Conservation (phyloP, 2,329 filamentous ascomycete genomes). For the Fusarium multiceps region DNA sequence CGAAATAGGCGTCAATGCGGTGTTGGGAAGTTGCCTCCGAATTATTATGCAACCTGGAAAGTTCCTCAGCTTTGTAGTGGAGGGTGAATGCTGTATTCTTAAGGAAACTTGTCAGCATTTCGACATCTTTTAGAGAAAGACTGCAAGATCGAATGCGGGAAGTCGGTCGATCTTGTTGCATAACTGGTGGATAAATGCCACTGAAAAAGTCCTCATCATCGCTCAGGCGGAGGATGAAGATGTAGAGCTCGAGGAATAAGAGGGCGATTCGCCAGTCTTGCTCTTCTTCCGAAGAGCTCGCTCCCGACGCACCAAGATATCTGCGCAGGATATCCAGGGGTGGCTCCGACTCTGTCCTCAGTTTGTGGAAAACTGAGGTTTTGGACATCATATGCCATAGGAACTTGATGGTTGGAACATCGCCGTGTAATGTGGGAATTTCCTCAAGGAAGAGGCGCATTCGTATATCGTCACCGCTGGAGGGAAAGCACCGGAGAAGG, state of each 20-base stretch:
- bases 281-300: constrained; percentile 45
- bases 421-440: constrained; percentile 60
- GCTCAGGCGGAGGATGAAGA: constrained; percentile 89
- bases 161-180: constrained; percentile 54
- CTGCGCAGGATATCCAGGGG: constrained; percentile 47
- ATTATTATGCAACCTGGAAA: constrained; percentile 50
- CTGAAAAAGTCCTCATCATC: constrained; percentile 96
- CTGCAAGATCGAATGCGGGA: constrained; percentile 71
- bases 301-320: constrained; percentile 49
- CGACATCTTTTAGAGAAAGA: constrained; percentile 76
- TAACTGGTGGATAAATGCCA: constrained; percentile 57
- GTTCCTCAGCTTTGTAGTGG: constrained; percentile 82
- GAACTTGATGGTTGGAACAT: constrained; percentile 70
- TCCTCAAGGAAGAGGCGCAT: constrained; percentile 85
- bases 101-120: constrained; percentile 80
- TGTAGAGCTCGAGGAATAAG: constrained; percentile 93
- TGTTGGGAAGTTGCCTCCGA: constrained; percentile 38
- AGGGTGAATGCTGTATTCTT: constrained; percentile 92
- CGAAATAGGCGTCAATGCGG: constrained; percentile 49
- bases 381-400: constrained; percentile 77
- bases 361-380: constrained; percentile 55
- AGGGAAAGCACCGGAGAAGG: constrained; percentile 85
- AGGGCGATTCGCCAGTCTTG: constrained; percentile 88
- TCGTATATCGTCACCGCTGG: constrained; percentile 84
- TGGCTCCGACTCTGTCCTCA: constrained; percentile 47